Conservation (phyloP, 192 early-diverging fungal species). For the Diversispora eburnea region DNA sequence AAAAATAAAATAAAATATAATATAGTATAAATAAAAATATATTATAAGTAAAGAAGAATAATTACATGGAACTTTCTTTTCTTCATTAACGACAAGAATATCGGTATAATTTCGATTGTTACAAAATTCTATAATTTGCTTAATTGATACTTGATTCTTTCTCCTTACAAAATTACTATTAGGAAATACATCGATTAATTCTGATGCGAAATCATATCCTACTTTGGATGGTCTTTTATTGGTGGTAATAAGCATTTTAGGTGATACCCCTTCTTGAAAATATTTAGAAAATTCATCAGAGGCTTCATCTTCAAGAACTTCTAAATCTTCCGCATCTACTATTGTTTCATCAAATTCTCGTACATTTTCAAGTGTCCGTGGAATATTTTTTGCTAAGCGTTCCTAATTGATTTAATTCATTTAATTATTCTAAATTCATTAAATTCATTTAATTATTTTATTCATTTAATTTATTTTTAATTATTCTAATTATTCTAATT, state of each 20-base stretch:
- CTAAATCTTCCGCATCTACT: constrained; percentile 69
- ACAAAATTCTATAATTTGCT: constrained; percentile 88
- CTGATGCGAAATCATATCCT: constrained; percentile 81
- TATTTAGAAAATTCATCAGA: constrained; percentile 84
- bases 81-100: constrained; percentile 90
- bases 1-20: not conserved
- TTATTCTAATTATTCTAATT: no score
- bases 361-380: constrained; percentile 87
- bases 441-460: no score
- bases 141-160: constrained; percentile 80
- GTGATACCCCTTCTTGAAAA: constrained; percentile 74
- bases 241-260: constrained; percentile 95
- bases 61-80: constrained; percentile 83
- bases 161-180: constrained; percentile 86
- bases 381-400: constrained; percentile 86
- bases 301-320: constrained; percentile 80
- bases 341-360: constrained; percentile 93
- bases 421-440: not conserved
- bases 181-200: constrained; percentile 88
- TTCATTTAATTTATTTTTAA: not conserved
- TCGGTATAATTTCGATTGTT: constrained; percentile 90
- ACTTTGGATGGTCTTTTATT: constrained; percentile 52
- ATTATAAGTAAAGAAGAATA: not conserved
- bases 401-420: constrained; percentile 41
- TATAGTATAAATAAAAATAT: not conserved